phyloP scores from a whole-genome alignment of 2,329 filamentous ascomycete species.

The Neonectria faginata region DNA sequence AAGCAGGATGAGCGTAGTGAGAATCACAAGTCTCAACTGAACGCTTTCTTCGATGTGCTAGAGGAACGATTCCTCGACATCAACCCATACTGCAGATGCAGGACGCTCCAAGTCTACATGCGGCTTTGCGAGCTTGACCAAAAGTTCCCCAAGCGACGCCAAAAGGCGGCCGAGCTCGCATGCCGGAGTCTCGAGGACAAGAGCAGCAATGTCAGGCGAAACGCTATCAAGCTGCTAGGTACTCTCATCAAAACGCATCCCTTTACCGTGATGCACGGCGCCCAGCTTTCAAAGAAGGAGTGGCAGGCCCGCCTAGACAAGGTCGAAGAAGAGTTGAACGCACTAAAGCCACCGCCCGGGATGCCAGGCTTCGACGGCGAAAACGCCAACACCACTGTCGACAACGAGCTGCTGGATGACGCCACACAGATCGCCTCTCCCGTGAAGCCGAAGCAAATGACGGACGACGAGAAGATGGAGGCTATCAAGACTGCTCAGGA shows the following conservation, averaged over 20 bases:
- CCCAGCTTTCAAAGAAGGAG: constrained; percentile 84
- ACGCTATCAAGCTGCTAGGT: constrained; percentile 92
- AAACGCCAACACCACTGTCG: constrained; percentile 75
- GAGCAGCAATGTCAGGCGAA: constrained; percentile 95
- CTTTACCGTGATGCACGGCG: constrained; percentile 91
- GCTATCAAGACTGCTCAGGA: constrained; percentile 84
- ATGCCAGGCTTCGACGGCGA: constrained; percentile 71
- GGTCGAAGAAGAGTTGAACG: constrained; percentile 84
- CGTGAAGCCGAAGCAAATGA: constrained; percentile 75
- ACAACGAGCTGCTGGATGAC: constrained; percentile 85
- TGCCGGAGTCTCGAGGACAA: constrained; percentile 94
- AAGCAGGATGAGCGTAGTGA: constrained; percentile 92
- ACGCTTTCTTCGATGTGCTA: constrained; percentile 95
- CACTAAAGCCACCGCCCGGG: constrained; percentile 83
- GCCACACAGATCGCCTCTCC: constrained; percentile 83
- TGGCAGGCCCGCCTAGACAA: constrained; percentile 86
- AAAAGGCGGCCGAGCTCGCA: constrained; percentile 87
- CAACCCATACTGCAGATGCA: constrained; percentile 94
- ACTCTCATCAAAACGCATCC: constrained; percentile 94
- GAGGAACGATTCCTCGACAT: constrained; percentile 96
- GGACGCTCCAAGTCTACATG: constrained; percentile 92
- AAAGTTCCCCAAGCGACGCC: constrained; percentile 92
- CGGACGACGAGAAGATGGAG: constrained; percentile 80
- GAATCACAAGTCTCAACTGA: constrained; percentile 93
- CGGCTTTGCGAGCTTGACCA: constrained; percentile 94